Percentiles rank a stretch among this genome's conserved stretches.
Conservation (phyloP, 495 filamentous ascomycete species). For the Trichocladium uniseriatum region DNA sequence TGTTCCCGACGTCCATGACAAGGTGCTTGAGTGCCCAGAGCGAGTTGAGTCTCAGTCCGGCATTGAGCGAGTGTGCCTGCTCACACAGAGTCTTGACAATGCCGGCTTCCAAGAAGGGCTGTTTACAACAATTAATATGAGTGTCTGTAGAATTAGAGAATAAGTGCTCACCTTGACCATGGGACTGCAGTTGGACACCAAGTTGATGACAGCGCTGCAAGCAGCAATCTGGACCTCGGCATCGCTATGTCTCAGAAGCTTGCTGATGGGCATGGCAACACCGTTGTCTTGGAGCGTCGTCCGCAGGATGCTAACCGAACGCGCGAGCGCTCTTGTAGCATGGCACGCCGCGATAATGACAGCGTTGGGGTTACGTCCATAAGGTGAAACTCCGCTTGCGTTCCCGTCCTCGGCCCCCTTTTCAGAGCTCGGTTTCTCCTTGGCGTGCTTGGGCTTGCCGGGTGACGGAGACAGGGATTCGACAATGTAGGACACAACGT, state of each 20-base stretch:
- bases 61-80: conserved; percentile 69
- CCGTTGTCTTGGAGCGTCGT: conserved; percentile 81
- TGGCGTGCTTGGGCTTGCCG: conserved; percentile 23
- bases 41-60: conserved; percentile 64
- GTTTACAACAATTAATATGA: conserved; percentile 18
- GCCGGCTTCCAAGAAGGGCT: conserved; percentile 69
- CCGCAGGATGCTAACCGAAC: conserved; percentile 72
- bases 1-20: conserved; percentile 54
- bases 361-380: conserved; percentile 41
- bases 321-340: conserved; percentile 63
- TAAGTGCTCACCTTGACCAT: conserved; percentile 64
- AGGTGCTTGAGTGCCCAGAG: conserved; percentile 92
- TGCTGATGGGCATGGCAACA: conserved; percentile 69
- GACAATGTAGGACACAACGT: conserved; percentile 69
- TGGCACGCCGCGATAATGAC: conserved; percentile 84
- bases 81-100: conserved; percentile 69
- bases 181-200: conserved; percentile 77
- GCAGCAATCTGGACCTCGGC: conserved; percentile 79
- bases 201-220: conserved; percentile 70
- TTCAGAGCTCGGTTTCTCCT: conserved; percentile 16
- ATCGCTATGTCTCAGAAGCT: conserved; percentile 63
- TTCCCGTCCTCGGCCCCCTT: conserved; percentile 8
- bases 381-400: conserved; percentile 8
- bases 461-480: conserved; percentile 64
- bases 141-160: neutral